phyloP scores from a whole-genome alignment of 257 asterid species.

The Avicennia marina region DNA sequence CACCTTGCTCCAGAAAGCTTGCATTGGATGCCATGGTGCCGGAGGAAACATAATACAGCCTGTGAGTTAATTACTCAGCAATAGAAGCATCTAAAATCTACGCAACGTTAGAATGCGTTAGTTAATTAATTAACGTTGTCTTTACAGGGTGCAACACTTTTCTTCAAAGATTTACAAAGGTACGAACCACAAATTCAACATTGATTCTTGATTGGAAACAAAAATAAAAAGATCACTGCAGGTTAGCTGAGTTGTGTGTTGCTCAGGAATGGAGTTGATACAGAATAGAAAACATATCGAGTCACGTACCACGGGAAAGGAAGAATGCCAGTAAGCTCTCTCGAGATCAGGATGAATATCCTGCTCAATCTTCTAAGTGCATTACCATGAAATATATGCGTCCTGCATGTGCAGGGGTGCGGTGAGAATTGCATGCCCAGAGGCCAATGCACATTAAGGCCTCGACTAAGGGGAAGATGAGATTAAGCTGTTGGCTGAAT shows the following conservation, averaged over 20 bases:
- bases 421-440: slow-evolving; percentile 89
- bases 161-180: slow-evolving; percentile 70
- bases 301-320: slow-evolving; percentile 73
- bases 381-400: no score
- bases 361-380: no score
- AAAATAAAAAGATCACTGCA: slow-evolving; percentile 17
- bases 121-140: not conserved
- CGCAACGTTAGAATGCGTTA: no score
- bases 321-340: slow-evolving; percentile 80
- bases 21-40: slow-evolving; percentile 89
- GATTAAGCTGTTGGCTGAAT: slow-evolving; percentile 63
- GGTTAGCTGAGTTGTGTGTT: slow-evolving; percentile 26
- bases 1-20: slow-evolving; percentile 57
- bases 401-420: slow-evolving; percentile 60
- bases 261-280: slow-evolving; percentile 73
- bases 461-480: slow-evolving; percentile 72
- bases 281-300: slow-evolving; percentile 67
- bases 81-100: not conserved
- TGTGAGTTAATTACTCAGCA: slow-evolving; percentile 41
- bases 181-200: slow-evolving; percentile 23
- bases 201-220: not conserved
- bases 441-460: slow-evolving; percentile 97
- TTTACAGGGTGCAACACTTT: no score
- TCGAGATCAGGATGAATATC: not conserved
- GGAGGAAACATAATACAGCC: slow-evolving; percentile 96